Base-by-base conservation (phyloP, 805 yeast genomes). In the Pichia deserticola region DNA sequence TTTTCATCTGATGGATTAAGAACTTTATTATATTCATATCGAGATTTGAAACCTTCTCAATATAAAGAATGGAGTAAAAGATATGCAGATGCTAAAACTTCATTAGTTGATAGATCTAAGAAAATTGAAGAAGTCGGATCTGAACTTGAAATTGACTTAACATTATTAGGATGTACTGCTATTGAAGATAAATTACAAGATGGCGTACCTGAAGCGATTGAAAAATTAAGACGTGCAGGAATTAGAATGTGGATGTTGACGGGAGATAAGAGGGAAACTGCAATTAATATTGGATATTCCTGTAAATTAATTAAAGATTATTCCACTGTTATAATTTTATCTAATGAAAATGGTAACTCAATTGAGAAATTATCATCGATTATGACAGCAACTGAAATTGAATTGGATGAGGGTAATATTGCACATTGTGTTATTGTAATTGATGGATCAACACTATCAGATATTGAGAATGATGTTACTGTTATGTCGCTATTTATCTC, bases 181-280 rank as follows among this genome's bases (percentile, higher is more conserved):
- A 93, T 93, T 54, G 99, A 93, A 63, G 99, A 93, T 63, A 93
- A 92, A 62, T 73, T 93, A 38, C 99, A 93, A 68, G 85, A 83
- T 28, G 99, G 99, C n/a, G 99, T 93, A 7, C 85, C 97, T 27
- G 96, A 90, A 48, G 79, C 98, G 0, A 90, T 93, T 54, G 97
- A 89, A 51, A 89, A 89, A 60, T 74, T 93, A 45, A 78, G 96
- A 58, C 75, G 95, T 54, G 98, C 99, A 0, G 96, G 96, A 3
- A 89, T 93, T 50, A 88, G 84, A 60, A 69, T 93, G 74, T 93
- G 99, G 99, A 93, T 93, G 97, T 72, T 93, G 44, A 93, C 99
- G 0, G 99, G 99, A 42, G 99, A 93, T 64, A 95, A 95, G 63
- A 74, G 97, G 51, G 99, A 93, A 66, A 93, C 99, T 0, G 99